Conservation (phyloP, 1,284 basidiomycete genomes). For the Leccinum solheimii region DNA sequence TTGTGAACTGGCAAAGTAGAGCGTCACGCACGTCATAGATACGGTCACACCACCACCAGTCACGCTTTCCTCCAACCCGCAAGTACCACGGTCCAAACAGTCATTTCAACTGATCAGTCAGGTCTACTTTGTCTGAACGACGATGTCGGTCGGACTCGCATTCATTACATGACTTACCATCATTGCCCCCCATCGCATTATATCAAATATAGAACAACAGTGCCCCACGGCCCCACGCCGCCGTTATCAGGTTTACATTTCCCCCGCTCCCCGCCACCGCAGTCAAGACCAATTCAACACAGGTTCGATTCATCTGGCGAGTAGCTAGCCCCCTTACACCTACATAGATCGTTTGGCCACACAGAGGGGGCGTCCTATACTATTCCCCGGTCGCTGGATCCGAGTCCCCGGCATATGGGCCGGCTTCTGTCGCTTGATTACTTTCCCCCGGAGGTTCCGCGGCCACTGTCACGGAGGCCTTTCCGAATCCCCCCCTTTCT, state of each 20-base stretch:
- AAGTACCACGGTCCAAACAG: background rate
- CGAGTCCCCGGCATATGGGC: background rate
- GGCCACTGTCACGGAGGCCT: background rate
- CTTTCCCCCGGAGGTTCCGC: background rate
- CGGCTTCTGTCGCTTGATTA: background rate
- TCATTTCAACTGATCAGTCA: background rate
- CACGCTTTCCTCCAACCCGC: background rate
- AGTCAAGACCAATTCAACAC: slow-evolving; percentile 5
- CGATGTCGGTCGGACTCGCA: background rate
- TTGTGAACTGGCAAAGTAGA: background rate
- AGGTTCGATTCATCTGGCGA: background rate
- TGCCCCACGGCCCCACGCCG: background rate
- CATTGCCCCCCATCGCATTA: background rate
- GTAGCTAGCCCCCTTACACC: background rate
- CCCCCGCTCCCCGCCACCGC: background rate
- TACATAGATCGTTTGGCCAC: background rate
- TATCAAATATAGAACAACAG: background rate
- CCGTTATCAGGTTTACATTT: background rate
- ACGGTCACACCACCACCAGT: slow-evolving; percentile 3
- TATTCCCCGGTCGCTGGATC: background rate
- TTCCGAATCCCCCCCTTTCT: background rate
- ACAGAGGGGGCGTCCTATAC: background rate
- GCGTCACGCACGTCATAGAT: slow-evolving; percentile 7
- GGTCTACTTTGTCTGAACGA: background rate
- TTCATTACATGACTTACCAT: background rate